Conservation (phyloP, 805 yeast genomes). For the Zygosaccharomyces gambellarensis region DNA sequence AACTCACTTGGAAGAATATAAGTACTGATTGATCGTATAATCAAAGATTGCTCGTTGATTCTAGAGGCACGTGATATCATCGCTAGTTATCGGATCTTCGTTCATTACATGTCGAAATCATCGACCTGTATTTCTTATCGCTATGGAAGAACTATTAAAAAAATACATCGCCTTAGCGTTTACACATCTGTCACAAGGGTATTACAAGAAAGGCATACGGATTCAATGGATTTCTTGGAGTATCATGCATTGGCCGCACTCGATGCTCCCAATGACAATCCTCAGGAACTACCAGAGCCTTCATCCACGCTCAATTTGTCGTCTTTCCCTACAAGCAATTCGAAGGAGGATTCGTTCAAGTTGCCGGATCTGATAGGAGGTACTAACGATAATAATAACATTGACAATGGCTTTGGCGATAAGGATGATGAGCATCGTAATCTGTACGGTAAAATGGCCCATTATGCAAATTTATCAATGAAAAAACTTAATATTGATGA, state of each 20-base stretch:
- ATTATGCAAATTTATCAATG: constrained; percentile 19
- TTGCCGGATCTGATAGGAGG: constrained; percentile 9
- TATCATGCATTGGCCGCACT: constrained; percentile 41
- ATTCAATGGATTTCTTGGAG: constrained; percentile 43
- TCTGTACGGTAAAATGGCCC: constrained; percentile 22
- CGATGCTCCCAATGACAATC: constrained; percentile 25
- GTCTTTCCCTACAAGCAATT: constrained; percentile 7
- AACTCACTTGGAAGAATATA: no score
- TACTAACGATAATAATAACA: background rate
- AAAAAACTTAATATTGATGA: constrained; percentile 9
- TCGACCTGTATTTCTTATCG: background rate
- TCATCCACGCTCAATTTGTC: constrained; percentile 26
- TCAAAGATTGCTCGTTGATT: no score
- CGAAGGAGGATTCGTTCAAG: constrained; percentile 10
- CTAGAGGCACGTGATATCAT: no score
- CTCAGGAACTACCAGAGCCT: constrained; percentile 24
- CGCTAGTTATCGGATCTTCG: no score
- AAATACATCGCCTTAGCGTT: background rate
- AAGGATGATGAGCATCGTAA: constrained; percentile 8
- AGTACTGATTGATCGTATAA: no score
- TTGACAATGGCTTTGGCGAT: background rate
- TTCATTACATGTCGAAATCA: background rate
- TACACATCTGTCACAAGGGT: background rate
- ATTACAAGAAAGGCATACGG: background rate
- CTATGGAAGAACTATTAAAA: background rate